phyloP scores from a whole-genome alignment of 2,329 filamentous ascomycete genomes.

The Pseudocercospora macadamiae region DNA sequence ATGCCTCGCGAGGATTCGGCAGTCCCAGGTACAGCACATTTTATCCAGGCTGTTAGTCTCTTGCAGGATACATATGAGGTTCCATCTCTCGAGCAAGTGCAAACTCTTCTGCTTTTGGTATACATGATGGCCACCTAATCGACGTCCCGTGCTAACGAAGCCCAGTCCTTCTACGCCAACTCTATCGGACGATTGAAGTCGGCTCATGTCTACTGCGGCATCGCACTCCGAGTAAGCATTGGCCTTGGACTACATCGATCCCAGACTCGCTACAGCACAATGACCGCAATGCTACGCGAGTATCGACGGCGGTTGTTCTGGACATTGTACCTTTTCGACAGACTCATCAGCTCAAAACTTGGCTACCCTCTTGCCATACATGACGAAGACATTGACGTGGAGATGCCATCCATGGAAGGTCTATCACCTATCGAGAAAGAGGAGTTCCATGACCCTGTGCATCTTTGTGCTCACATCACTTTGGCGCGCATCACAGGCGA shows the following conservation, averaged over 20 bases:
- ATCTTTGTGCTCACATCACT: conserved; percentile 45
- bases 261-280: conserved; percentile 40
- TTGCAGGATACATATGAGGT: conserved; percentile 48
- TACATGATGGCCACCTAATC: background rate
- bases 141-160: background rate
- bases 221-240: conserved; percentile 49
- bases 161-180: conserved; percentile 51
- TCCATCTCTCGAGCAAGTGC: conserved; percentile 50
- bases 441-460: conserved; percentile 43
- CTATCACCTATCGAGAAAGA: conserved; percentile 31
- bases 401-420: conserved; percentile 45
- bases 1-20: conserved; percentile 33
- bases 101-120: conserved; percentile 48
- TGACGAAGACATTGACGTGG: conserved; percentile 46
- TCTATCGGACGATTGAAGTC: conserved; percentile 51
- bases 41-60: conserved; percentile 45
- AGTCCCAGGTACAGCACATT: conserved; percentile 52
- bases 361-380: conserved; percentile 39
- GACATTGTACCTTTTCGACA: conserved; percentile 41
- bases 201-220: conserved; percentile 50
- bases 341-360: conserved; percentile 39
- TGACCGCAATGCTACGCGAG: conserved; percentile 39
- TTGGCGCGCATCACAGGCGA: conserved; percentile 43
- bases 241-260: conserved; percentile 49
- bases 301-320: conserved; percentile 40